Base-by-base conservation (phyloP, 1,284 basidiomycete species). In the Puccinia triticina region DNA sequence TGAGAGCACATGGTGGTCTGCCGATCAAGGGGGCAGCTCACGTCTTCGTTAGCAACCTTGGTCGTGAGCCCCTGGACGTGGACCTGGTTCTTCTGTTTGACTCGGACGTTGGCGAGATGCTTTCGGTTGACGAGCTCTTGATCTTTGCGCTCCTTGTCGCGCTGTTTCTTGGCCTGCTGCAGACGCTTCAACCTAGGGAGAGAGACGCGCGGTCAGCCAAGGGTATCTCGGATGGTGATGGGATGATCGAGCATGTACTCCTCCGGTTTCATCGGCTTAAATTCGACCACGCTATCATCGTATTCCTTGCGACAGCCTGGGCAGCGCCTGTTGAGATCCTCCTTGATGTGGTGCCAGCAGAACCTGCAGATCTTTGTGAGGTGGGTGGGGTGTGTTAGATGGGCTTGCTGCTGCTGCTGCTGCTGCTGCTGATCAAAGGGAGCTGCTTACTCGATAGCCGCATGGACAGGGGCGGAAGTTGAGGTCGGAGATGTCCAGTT, bases 391-490 rank as follows among this genome's bases (percentile, higher is more conserved):
- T n/a, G n/a, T 59, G 83, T 79, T 85, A 84, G 84, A 14, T 16
- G 26, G 0, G 37, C n/a, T 7, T 14, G 37, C 46, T n/a, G n/a
- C n/a, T n/a, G n/a, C n/a, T n/a, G n/a, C n/a, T n/a, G n/a, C n/a
- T n/a, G n/a, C n/a, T n/a, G n/a, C n/a, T n/a, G n/a, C n/a, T 48
- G 40, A 59, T 34, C 67, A 71, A 18, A 48, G 2, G 40, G 48
- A 78, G 55, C 37, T n/a, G 50, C 89, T 86, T 87, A 94, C 96
- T 90, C 98, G 96, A 89, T 99, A 97, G 84, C 97, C 97, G 88
- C 97, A 99, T 80, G 96, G 92, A 88, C 97, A 99, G 26, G 97
- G 97, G 89, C 96, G 97, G 90, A 99, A 99, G 90, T 98, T 97
- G 87, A 98, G 91, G 90, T 99, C 97, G 61, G 95, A 96, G 84